Percentiles rank a stretch among this genome's conserved stretches.
phyloP scores from a whole-genome alignment of 768 basidiomycete genomes.

The Termitomyces sp. region DNA sequence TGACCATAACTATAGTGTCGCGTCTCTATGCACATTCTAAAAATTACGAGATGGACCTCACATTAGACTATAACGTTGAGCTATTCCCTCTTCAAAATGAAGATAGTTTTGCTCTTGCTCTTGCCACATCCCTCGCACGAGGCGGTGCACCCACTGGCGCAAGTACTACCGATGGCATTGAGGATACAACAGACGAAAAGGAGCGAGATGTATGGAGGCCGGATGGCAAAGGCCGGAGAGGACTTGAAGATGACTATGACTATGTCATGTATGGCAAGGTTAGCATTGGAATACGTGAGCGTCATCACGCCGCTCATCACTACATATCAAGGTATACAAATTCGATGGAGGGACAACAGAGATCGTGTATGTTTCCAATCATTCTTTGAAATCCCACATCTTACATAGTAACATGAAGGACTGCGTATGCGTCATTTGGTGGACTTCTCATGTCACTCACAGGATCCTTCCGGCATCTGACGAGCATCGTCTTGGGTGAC shows the following conservation, averaged over 20 bases:
- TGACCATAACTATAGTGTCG: slow-evolving; percentile 56
- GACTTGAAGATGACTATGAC: slow-evolving; percentile 92
- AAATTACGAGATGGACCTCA: slow-evolving; percentile 89
- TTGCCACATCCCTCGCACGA: slow-evolving; percentile 75
- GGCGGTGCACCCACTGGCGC: slow-evolving; percentile 39
- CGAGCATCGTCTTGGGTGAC: slow-evolving; percentile 88
- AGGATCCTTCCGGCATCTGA: slow-evolving; percentile 89
- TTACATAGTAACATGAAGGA: slow-evolving; percentile 39
- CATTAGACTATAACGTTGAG: slow-evolving; percentile 92
- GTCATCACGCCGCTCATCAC: not conserved
- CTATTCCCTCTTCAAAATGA: slow-evolving; percentile 68
- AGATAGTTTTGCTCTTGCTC: slow-evolving; percentile 77
- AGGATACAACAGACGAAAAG: slow-evolving; percentile 59
- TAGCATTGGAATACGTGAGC: slow-evolving; percentile 10
- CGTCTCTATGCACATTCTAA: slow-evolving; percentile 85
- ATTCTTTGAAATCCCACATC: not conserved
- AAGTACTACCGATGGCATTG: slow-evolving; percentile 41
- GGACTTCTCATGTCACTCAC: slow-evolving; percentile 92
- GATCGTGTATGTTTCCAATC: slow-evolving; percentile 61
- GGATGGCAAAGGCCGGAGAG: slow-evolving; percentile 74
- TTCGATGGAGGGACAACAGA: slow-evolving; percentile 85
- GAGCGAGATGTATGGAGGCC: slow-evolving; percentile 81
- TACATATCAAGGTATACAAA: slow-evolving; percentile 74
- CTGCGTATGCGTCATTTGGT: slow-evolving; percentile 95
- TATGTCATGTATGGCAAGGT: slow-evolving; percentile 99